Evolutionary conservation across 441 rosid genomes (phyloP).

Genomic region (Populus hybrid): DNA sequence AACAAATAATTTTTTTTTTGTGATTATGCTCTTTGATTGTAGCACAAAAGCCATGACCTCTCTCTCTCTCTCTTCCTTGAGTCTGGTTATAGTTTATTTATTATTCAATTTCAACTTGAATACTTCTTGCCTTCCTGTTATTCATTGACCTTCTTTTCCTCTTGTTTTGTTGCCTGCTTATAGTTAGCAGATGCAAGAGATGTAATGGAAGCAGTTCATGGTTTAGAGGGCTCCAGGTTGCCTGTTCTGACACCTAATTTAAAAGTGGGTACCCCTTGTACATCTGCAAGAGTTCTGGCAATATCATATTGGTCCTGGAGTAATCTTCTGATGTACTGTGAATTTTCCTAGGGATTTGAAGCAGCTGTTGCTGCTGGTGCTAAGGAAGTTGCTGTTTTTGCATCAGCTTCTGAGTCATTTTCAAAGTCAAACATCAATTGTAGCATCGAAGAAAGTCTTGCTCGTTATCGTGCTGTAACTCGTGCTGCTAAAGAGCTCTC

Average conservation of each 20-base stretch:
- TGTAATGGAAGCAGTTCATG: slow-evolving; percentile 70
- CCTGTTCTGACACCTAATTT: slow-evolving; percentile 95
- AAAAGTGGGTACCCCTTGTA: slow-evolving; percentile 46
- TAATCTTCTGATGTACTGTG: slow-evolving; percentile 25
- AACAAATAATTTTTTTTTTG: neutral
- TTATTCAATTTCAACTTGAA: neutral
- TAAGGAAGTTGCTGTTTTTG: slow-evolving; percentile 93
- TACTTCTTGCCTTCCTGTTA: slow-evolving; percentile 3
- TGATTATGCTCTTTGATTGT: too few relatives aligned
- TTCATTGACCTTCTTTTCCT: slow-evolving; percentile 5
- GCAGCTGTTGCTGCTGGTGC: slow-evolving; percentile 97
- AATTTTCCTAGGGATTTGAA: slow-evolving; percentile 78
- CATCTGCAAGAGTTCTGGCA: slow-evolving; percentile 6
- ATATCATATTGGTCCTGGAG: slow-evolving; percentile 5
- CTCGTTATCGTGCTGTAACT: slow-evolving; percentile 71
- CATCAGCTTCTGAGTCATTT: slow-evolving; percentile 97
- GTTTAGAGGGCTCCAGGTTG: slow-evolving; percentile 64
- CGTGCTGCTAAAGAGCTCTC: slow-evolving; percentile 70
- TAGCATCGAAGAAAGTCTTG: slow-evolving; percentile 89
- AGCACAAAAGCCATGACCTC: neutral
- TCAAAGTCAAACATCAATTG: slow-evolving; percentile 94
- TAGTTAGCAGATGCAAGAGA: slow-evolving; percentile 94
- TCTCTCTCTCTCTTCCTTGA: neutral
- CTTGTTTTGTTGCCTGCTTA: neutral
- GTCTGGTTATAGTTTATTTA: neutral